Percentiles rank a stretch among this genome's conserved stretches.
Conservation (phyloP, 2,329 filamentous ascomycete species). For the Exophiala bonariae region DNA sequence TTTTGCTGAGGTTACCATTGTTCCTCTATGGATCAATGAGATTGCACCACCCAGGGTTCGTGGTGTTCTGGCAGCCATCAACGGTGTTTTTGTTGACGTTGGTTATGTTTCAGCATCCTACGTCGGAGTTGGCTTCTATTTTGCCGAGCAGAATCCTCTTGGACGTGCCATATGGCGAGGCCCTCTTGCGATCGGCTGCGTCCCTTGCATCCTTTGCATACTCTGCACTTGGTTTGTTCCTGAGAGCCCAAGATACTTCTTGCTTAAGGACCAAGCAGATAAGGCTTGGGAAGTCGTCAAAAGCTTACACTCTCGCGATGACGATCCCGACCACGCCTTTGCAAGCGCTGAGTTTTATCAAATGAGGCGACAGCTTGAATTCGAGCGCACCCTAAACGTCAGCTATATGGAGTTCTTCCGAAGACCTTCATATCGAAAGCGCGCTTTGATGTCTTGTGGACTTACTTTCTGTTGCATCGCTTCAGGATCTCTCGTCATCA, state of each 20-base stretch:
- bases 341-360: conserved; percentile 12
- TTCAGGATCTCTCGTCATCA: conserved; percentile 5
- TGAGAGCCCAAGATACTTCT: conserved; percentile 7
- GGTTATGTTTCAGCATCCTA: conserved; percentile 46
- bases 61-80: conserved; percentile 4
- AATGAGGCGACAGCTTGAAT: conserved; percentile 12
- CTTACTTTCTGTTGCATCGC: conserved; percentile 5
- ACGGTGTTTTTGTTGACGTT: conserved; percentile 47
- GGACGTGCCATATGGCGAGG: no score
- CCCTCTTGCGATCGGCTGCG: not conserved
- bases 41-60: conserved; percentile 64
- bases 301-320: conserved; percentile 39
- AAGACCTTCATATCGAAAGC: conserved; percentile 7
- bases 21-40: conserved; percentile 92
- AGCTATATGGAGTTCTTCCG: conserved; percentile 5
- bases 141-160: not conserved
- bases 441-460: conserved; percentile 5
- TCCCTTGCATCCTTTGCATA: not conserved
- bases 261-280: conserved; percentile 45
- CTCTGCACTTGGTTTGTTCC: not conserved
- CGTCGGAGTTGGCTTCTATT: conserved; percentile 32
- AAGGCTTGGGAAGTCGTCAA: conserved; percentile 48
- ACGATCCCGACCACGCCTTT: conserved; percentile 7
- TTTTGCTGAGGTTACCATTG: conserved; percentile 50
- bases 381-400: conserved; percentile 7